Base-by-base conservation (phyloP, 2,329 filamentous ascomycete genomes). In the Xylariaceae sp. region DNA sequence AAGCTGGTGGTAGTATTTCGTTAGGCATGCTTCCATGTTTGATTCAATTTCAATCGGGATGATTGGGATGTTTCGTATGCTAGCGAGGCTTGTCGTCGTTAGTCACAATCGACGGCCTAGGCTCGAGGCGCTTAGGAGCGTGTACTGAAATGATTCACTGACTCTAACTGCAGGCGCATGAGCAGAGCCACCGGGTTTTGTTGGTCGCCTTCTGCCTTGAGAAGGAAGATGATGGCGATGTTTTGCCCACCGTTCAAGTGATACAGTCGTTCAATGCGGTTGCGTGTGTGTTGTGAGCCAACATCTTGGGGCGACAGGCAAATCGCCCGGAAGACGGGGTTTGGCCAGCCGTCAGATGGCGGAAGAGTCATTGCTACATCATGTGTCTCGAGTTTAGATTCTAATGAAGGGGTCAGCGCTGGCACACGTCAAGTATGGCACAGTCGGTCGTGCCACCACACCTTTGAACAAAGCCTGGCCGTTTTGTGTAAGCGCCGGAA, bases 91-190 rank as follows among this genome's bases (percentile, higher is more conserved):
- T 33, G 13, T 11, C 15, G 8, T 28, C 15, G 36, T 59, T 30
- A 54, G 29, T 43, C 19, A 19, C 34, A 37, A 19, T 17, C 19
- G 26, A 22, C 16, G 3, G 26, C 15, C 6, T 13, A 4, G 31
- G 19, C 31, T 22, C 9, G 7, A 35, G 13, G n/a, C 26, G 7
- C 28, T 18, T 12, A 19, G 33, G 17, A 16, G 24, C 16, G 33
- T 35, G 12, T 26, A 15, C 13, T 22, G 34, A 39, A 39, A 18
- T 30, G 37, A 16, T 28, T 7, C 8, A 43, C 65, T 49, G 53
- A 74, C 70, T 66, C 55, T 37, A 69, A 57, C 38, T 78, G 72
- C 28, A 78, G 54, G 13, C 54, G 57, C 58, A 67, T 65, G 39
- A 72, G 64, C 1, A 54, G 38, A 19, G 57, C 52, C 51, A 66